Evolutionary conservation across 495 filamentous ascomycete species (phyloP).

Genomic region (Aspergillus affinis): DNA sequence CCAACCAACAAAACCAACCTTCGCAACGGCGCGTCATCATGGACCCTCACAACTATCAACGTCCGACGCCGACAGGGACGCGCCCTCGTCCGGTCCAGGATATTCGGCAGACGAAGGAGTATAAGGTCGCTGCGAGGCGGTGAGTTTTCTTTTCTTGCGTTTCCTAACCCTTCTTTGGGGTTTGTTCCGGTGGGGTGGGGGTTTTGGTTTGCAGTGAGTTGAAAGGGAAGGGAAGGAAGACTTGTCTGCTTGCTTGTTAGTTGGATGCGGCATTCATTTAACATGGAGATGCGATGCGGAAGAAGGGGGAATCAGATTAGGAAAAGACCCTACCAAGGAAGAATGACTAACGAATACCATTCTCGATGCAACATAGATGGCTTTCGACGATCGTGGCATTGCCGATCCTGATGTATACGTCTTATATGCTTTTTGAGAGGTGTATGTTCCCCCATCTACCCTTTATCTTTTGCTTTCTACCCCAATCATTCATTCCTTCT

Average conservation of each 20-base stretch:
- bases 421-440: conserved; percentile 30
- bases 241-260: too few species aligned
- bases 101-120: conserved; percentile 34
- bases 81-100: conserved; percentile 14
- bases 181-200: too few species aligned
- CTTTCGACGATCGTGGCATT: conserved; percentile 33
- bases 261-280: too few species aligned
- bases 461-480: not conserved
- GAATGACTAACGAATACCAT: too few species aligned
- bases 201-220: too few species aligned
- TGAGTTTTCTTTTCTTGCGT: conserved; percentile 10
- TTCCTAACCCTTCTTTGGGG: not conserved
- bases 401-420: conserved; percentile 33
- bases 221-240: too few species aligned
- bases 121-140: conserved; percentile 28
- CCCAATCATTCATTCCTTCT: not conserved
- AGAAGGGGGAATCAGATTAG: too few species aligned
- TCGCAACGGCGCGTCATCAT: conserved; percentile 15
- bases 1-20: conserved; percentile 3
- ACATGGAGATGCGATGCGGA: too few species aligned
- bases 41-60: conserved; percentile 12
- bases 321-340: too few species aligned
- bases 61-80: conserved; percentile 3
- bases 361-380: conserved; percentile 22
- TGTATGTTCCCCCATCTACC: conserved; percentile 18